phyloP scores from a whole-genome alignment of 2,329 filamentous ascomycete species.

The Penicillium aurantiogriseum region DNA sequence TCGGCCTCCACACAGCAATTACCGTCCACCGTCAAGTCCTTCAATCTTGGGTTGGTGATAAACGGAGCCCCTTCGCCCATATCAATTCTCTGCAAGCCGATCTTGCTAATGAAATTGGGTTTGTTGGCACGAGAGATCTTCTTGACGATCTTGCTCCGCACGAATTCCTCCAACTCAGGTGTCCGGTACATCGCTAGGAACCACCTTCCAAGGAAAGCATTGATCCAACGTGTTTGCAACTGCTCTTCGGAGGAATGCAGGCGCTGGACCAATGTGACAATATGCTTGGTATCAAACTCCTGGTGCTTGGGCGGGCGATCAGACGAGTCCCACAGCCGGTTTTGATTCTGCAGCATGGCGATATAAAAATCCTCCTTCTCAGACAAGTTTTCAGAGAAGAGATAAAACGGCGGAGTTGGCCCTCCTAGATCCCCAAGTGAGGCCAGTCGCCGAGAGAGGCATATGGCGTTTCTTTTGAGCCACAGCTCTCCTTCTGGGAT shows the following conservation, averaged over 20 bases:
- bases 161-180: constrained; percentile 71
- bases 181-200: constrained; percentile 90
- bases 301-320: constrained; percentile 66
- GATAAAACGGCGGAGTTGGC: constrained; percentile 77
- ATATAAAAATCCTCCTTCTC: constrained; percentile 99
- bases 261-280: constrained; percentile 84
- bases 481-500: constrained; percentile 92
- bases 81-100: constrained; percentile 78
- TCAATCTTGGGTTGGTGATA: constrained; percentile 83
- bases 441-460: constrained; percentile 65
- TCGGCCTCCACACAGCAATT: constrained; percentile 86
- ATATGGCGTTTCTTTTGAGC: constrained; percentile 90
- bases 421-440: constrained; percentile 54
- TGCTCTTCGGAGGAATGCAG: constrained; percentile 91
- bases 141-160: constrained; percentile 85
- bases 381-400: constrained; percentile 93
- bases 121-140: constrained; percentile 94
- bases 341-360: constrained; percentile 80
- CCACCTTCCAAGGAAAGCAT: constrained; percentile 81
- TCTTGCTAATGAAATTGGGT: constrained; percentile 81
- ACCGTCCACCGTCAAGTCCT: constrained; percentile 86
- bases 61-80: constrained; percentile 84
- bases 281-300: constrained; percentile 77
- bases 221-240: constrained; percentile 86
- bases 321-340: constrained; percentile 60